phyloP scores from a whole-genome alignment of 2,329 filamentous ascomycete species.

The Fonsecaea erecta region DNA sequence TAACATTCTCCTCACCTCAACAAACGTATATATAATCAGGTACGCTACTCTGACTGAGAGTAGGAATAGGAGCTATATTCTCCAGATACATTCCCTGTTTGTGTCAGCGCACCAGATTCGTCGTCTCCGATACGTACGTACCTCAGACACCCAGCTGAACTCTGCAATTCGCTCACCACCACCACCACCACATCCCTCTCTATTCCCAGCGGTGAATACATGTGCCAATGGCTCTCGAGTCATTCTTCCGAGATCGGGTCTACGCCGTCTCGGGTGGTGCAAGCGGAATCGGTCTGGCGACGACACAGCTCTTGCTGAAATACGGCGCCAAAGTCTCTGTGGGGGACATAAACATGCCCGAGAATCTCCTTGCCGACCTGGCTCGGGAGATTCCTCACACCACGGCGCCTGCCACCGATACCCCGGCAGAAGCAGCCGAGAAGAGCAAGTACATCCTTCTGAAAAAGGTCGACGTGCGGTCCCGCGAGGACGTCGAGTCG shows the following conservation, averaged over 20 bases:
- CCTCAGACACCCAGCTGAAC: no score
- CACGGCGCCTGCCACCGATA: background rate
- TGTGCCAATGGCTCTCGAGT: slow-evolving; percentile 8
- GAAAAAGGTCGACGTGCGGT: slow-evolving; percentile 42
- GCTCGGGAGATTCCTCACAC: background rate
- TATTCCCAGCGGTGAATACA: background rate
- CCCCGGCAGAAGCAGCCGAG: background rate
- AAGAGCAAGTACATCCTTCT: slow-evolving; percentile 8
- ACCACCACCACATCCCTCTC: background rate
- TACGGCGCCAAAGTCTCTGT: slow-evolving; percentile 25
- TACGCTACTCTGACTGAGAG: no score
- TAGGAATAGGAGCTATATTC: background rate
- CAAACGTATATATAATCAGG: background rate
- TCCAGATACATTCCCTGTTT: background rate
- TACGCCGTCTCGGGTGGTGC: slow-evolving; percentile 73
- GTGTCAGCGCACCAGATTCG: background rate
- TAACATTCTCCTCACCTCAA: slow-evolving; percentile 8
- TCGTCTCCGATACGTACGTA: background rate
- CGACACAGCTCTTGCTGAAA: slow-evolving; percentile 57
- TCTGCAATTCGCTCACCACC: no score
- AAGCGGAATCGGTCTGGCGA: slow-evolving; percentile 72
- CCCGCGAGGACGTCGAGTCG: slow-evolving; percentile 31
- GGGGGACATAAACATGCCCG: slow-evolving; percentile 20
- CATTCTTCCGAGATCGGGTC: slow-evolving; percentile 18
- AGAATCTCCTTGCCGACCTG: slow-evolving; percentile 9